Evolutionary conservation across 2,329 filamentous ascomycete genomes (phyloP), one percentile per base, ranked within the genome.

Genomic region (Pseudogymnoascus sp.): DNA sequence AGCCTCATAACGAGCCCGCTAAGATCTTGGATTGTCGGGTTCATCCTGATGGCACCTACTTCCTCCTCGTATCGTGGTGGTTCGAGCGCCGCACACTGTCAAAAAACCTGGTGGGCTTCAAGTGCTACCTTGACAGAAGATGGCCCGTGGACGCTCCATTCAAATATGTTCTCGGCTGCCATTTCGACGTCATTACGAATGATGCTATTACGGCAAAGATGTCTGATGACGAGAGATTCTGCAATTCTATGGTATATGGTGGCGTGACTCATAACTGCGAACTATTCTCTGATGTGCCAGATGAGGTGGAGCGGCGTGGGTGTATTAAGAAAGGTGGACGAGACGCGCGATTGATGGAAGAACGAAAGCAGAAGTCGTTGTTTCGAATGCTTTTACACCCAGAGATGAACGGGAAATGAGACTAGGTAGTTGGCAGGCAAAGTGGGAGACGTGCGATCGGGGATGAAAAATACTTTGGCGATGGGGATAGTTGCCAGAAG

Each of bases 121-220:
- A 55, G 49, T 28, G 49, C 49, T 55, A 55, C 49, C 28, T 55
- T 1, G 49, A 55, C 16, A 55, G 49, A 55, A 55, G 49, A 4
- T 55, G 49, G 49, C 49, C 49, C 9, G 28, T 12, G 16, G 49
- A 55, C 9, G 49, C 49, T 2, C 49, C 49, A 19, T 55, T 33
- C 49, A 55, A 55, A 19, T 55, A 33, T 55, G 49, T 55, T 14
- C 28, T 55, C 25, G 49, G 49, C 49, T 55, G 49, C 49, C 49
- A 55, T 14, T 55, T 33, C 28, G 49, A 55, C 49, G 49, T 55
- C 4, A 55, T 55, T 8, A 55, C 49, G 5, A 55, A 55, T 9
- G 49, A 55, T 19, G n/a, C 49, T 5, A 33, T 55, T 19, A 12
- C 49, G n/a, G 49, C 33, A 22, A 55, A 55, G 49, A 55, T 55